Conservation (phyloP, 2,329 filamentous ascomycete genomes). For the Colletotrichum sp. region DNA sequence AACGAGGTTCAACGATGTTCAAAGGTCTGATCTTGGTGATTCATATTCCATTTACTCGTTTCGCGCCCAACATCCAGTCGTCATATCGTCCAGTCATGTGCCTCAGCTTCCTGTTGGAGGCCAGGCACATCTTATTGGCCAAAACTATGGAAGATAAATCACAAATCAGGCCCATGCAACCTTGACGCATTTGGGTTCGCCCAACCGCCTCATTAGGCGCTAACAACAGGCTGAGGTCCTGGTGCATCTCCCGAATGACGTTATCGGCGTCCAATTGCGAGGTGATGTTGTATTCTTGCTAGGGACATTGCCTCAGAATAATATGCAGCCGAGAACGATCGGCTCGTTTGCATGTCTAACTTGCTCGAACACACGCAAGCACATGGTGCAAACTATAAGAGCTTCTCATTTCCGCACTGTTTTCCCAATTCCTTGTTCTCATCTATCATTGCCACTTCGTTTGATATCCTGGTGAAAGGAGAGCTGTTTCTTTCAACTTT, state of each 20-base stretch:
- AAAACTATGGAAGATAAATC: fast-evolving
- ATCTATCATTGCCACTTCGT: too few relatives aligned
- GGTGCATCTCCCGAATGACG: not conserved
- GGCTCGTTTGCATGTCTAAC: fast-evolving
- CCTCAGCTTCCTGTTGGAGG: not conserved
- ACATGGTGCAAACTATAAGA: too few relatives aligned
- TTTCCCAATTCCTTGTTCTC: too few relatives aligned
- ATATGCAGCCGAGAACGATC: fast-evolving
- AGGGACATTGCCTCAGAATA: fast-evolving
- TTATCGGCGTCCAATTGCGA: not conserved
- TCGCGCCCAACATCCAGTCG: not conserved
- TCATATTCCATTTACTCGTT: not conserved
- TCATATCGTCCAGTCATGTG: not conserved
- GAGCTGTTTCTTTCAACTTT: too few relatives aligned
- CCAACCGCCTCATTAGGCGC: not conserved
- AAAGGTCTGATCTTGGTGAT: not conserved
- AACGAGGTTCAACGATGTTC: too few relatives aligned
- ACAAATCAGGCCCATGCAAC: not conserved
- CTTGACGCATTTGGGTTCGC: not conserved
- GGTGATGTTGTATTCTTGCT: fast-evolving
- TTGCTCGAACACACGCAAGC: fast-evolving
- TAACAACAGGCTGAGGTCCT: fast-evolving
- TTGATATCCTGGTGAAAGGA: too few relatives aligned
- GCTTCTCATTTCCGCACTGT: too few relatives aligned
- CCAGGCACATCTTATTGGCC: not conserved